phyloP scores from a whole-genome alignment of 441 rosid genomes.

The Francoa sonchifolia region DNA sequence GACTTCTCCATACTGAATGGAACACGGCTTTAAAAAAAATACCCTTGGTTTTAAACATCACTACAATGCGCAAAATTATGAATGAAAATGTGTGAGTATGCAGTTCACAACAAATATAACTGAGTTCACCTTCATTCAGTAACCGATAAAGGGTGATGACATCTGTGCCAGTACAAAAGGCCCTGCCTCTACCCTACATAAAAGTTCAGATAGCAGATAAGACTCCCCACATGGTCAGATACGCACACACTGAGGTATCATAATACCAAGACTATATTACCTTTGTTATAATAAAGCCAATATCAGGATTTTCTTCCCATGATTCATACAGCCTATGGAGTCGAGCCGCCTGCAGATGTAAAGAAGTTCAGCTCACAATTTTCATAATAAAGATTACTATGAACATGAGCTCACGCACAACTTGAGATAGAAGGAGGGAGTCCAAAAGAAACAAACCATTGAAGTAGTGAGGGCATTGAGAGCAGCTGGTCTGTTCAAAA shows the following conservation, averaged over 20 bases:
- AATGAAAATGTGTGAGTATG: neutral
- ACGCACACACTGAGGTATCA: neutral
- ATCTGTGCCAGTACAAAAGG: conserved; percentile 83
- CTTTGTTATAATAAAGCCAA: conserved; percentile 81
- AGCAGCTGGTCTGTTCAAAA: conserved; percentile 60
- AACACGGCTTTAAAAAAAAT: too few species aligned
- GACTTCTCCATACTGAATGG: too few species aligned
- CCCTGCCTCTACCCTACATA: conserved; percentile 74
- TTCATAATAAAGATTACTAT: too few species aligned
- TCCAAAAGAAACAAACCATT: conserved; percentile 31
- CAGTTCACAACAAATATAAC: neutral
- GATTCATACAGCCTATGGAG: conserved; percentile 78
- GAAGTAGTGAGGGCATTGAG: conserved; percentile 66
- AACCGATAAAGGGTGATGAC: conserved; percentile 43
- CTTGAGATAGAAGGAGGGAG: neutral
- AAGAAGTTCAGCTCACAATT: neutral
- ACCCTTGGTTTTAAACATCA: neutral
- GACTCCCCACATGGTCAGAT: conserved; percentile 4
- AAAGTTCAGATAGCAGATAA: conserved; percentile 22
- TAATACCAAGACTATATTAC: conserved; percentile 21
- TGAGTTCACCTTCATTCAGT: conserved; percentile 41
- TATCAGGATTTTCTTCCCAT: conserved; percentile 90
- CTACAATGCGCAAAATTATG: neutral
- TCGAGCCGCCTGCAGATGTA: too few species aligned
- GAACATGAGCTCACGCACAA: too few species aligned